Percentiles rank a stretch among this genome's conserved stretches.
Evolutionary conservation across 768 basidiomycete species (phyloP).

Genomic region (Neoboletus magnificus): DNA sequence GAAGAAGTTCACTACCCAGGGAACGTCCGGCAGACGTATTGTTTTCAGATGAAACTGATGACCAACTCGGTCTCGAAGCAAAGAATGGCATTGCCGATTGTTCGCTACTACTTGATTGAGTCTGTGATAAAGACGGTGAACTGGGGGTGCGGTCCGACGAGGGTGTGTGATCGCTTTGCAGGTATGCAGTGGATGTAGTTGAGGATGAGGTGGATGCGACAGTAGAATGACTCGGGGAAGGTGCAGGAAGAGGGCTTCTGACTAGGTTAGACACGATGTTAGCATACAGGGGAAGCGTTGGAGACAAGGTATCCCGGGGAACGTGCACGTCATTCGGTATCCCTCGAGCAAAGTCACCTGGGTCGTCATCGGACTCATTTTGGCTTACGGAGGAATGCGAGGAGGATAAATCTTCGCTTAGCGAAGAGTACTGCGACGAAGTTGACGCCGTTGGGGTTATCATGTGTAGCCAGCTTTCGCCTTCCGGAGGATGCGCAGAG

Average conservation of each 20-base stretch:
- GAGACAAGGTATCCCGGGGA: constrained; percentile 5
- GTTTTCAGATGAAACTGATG: constrained; percentile 26
- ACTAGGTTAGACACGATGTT: constrained; percentile 23
- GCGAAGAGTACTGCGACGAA: constrained; percentile 13
- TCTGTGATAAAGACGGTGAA: constrained; percentile 15
- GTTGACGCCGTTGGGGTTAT: constrained; percentile 27
- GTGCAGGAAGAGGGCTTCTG: constrained; percentile 8
- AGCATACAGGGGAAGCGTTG: constrained; percentile 24
- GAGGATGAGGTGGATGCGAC: constrained; percentile 5
- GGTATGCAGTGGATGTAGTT: neutral
- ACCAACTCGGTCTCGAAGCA: constrained; percentile 20
- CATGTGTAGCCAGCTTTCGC: constrained; percentile 32
- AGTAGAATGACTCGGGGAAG: constrained; percentile 12
- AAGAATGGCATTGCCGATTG: constrained; percentile 12
- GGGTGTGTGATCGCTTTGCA: constrained; percentile 11
- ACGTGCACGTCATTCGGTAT: constrained; percentile 1
- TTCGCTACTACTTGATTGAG: constrained; percentile 17
- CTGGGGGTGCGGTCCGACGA: constrained; percentile 10
- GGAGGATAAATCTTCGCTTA: constrained; percentile 28
- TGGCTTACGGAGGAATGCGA: constrained; percentile 20
- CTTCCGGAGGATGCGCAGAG: constrained; percentile 19
- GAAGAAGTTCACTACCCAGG: constrained; percentile 11
- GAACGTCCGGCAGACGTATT: constrained; percentile 11
- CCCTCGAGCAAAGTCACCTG: constrained; percentile 1
- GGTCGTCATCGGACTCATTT: constrained; percentile 8